These are phyloP conservation scores for Austroboletus rostrupii DNA, from an alignment of 1,284 basidiomycete species.

Conservation along the genomic window DNA sequence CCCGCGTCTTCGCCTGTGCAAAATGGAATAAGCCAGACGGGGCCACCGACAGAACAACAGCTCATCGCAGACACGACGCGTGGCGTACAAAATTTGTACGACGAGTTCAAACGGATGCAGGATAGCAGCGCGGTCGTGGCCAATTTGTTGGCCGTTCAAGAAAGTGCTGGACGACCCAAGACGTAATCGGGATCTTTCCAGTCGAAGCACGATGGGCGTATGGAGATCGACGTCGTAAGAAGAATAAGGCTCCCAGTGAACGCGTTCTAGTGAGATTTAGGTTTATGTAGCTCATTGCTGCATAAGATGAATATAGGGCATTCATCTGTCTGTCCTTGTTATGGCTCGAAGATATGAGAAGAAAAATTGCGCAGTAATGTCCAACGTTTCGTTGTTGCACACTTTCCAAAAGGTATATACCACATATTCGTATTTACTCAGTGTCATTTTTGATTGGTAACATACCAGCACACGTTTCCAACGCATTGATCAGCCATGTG, in stretches of 20 bases:
- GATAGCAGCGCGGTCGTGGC: slow-evolving; percentile 41
- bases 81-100: slow-evolving; percentile 39
- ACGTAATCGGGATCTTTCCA: slow-evolving; percentile 3
- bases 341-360: too few relatives aligned
- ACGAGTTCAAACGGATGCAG: slow-evolving; percentile 38
- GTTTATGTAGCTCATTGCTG: too few relatives aligned
- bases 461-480: background rate
- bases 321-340: too few relatives aligned
- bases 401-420: background rate
- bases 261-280: too few relatives aligned
- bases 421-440: background rate
- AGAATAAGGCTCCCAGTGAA: too few relatives aligned
- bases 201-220: background rate
- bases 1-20: background rate
- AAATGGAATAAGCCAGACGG: background rate
- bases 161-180: slow-evolving; percentile 16
- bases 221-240: too few relatives aligned
- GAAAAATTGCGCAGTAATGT: too few relatives aligned
- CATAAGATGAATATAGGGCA: too few relatives aligned
- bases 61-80: slow-evolving; percentile 35
- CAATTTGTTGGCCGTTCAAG: slow-evolving; percentile 26
- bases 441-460: background rate
- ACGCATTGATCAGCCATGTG: background rate
- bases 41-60: slow-evolving; percentile 30
- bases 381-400: too few relatives aligned